A percentile compares a stretch with the other conserved stretches of the same genome.
Conservation (phyloP, 2,329 filamentous ascomycete genomes). For the Camillea tinctor region DNA sequence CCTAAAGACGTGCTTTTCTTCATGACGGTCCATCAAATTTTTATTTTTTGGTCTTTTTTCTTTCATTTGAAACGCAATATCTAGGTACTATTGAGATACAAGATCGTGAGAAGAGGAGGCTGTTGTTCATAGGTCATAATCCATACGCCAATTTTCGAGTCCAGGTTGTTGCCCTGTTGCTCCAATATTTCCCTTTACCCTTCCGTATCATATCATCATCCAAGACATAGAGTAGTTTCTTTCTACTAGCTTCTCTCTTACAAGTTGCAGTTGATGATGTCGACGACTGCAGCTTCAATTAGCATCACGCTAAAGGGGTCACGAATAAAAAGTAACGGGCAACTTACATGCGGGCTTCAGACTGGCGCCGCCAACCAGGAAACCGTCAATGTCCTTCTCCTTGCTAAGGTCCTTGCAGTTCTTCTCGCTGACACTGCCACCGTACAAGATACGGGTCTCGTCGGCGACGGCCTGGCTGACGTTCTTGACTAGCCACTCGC, state of each 20-base stretch:
- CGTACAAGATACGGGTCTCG: constrained; percentile 91
- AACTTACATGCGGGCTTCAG: constrained; percentile 93
- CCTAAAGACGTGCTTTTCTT: not conserved
- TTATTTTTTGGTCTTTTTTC: not conserved
- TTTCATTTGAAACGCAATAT: not conserved
- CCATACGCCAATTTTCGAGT: constrained; percentile 1
- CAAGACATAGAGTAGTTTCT: constrained; percentile 1
- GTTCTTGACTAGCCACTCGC: constrained; percentile 79
- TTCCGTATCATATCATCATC: constrained; percentile 1
- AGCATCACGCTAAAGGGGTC: not conserved
- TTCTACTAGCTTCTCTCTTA: constrained; percentile 32
- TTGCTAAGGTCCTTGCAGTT: constrained; percentile 92
- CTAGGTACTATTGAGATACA: not conserved
- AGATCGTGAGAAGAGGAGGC: not conserved
- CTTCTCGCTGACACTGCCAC: constrained; percentile 95
- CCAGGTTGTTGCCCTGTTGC: not conserved
- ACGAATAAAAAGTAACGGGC: constrained; percentile 1
- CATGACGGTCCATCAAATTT: not conserved
- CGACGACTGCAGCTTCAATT: constrained; percentile 45
- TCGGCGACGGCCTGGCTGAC: constrained; percentile 75
- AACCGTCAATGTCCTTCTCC: constrained; percentile 94
- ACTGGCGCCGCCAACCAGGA: constrained; percentile 93
- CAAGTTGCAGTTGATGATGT: constrained; percentile 59
- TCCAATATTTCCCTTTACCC: not conserved
- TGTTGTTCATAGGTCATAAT: constrained; percentile 1